A percentile compares a stretch with the other conserved stretches of the same genome.
Conservation (phyloP, 176 grass and related monocot genomes). For the Juncus inflexus region DNA sequence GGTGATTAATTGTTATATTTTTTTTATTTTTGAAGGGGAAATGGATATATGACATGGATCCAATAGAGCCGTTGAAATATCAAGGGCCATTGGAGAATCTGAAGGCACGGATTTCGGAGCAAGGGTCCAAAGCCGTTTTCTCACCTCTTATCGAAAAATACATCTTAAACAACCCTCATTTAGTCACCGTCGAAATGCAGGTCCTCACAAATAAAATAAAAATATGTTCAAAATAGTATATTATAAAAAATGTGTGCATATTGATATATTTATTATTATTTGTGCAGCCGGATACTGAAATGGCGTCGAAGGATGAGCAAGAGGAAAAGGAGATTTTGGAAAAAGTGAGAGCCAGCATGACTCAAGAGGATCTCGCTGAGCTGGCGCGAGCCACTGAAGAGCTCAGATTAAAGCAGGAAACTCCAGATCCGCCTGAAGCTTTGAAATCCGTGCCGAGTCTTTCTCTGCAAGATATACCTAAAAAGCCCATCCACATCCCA, state of each 20-base stretch:
- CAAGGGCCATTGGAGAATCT: conserved; percentile 70
- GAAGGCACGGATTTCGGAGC: conserved; percentile 72
- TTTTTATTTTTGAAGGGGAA: conserved; percentile 53
- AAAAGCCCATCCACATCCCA: conserved; percentile 72
- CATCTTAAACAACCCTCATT: conserved; percentile 80
- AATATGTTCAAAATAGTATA: neutral
- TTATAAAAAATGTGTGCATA: no score
- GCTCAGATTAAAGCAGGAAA: conserved; percentile 90
- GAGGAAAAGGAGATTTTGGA: conserved; percentile 77
- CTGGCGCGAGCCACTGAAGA: conserved; percentile 78
- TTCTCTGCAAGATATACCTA: conserved; percentile 85
- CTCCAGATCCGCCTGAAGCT: conserved; percentile 95
- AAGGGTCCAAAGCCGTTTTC: conserved; percentile 93
- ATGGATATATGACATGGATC: conserved; percentile 99
- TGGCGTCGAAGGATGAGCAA: conserved; percentile 73
- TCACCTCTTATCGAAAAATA: conserved; percentile 76
- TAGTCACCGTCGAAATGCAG: conserved; percentile 94
- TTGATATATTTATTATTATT: no score
- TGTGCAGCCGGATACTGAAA: conserved; percentile 84
- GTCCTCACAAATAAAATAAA: conserved; percentile 21
- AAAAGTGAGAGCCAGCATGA: conserved; percentile 84
- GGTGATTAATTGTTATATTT: neutral
- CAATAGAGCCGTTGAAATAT: conserved; percentile 98
- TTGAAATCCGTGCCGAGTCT: conserved; percentile 79
- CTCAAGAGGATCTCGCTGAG: conserved; percentile 82